Conservation (phyloP, 257 asterid species). For the Leonotis leonurus region DNA sequence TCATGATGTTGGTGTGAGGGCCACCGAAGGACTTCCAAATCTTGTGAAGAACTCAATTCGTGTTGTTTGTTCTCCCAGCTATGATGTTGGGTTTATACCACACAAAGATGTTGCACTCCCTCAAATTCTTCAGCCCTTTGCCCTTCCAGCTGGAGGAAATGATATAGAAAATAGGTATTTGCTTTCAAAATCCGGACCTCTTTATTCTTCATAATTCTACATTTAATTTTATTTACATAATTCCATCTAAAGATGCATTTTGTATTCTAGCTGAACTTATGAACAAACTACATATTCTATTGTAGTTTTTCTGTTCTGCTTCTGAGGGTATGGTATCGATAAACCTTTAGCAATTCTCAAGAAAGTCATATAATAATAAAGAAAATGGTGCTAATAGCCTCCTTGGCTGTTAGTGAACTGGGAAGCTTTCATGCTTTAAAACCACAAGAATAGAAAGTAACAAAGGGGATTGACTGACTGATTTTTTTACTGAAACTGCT, state of each 20-base stretch:
- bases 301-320: too few species aligned
- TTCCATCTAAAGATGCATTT: background rate
- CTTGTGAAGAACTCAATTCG: constrained; percentile 96
- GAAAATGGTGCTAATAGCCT: too few species aligned
- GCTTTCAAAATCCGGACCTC: background rate
- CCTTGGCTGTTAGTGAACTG: background rate
- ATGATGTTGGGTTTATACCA: constrained; percentile 94
- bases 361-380: too few species aligned
- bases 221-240: background rate
- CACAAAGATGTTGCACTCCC: constrained; percentile 99
- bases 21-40: constrained; percentile 92
- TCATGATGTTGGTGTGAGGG: constrained; percentile 99
- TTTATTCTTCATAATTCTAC: too few species aligned
- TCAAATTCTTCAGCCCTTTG: constrained; percentile 95
- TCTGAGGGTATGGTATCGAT: background rate
- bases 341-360: too few species aligned
- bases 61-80: constrained; percentile 97
- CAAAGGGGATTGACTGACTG: background rate
- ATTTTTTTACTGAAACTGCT: background rate
- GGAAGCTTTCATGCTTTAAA: background rate
- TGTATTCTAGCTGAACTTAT: constrained; percentile 2
- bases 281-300: background rate
- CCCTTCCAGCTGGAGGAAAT: constrained; percentile 97
- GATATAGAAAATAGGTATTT: constrained; percentile 79
- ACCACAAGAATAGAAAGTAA: background rate